Percentiles rank a stretch among this genome's conserved stretches.
phyloP scores from a whole-genome alignment of 805 yeast genomes.

The Saccharomycopsis amapae region DNA sequence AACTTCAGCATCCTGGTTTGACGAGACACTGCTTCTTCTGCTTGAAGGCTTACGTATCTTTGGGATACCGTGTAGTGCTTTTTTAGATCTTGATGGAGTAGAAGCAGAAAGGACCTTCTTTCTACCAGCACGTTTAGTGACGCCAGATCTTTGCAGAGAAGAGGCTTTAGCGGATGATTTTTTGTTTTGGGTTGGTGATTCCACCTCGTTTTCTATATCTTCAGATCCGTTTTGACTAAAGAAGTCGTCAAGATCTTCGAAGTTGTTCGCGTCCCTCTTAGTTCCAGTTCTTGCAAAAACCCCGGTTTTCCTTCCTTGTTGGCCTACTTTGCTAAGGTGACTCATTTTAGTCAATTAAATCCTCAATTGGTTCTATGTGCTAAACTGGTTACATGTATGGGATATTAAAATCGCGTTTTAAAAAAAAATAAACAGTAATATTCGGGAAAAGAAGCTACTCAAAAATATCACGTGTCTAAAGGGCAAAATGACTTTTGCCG shows the following conservation, averaged over 20 bases:
- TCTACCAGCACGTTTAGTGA: too few relatives aligned
- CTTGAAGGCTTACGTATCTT: too few relatives aligned
- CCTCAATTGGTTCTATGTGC: too few relatives aligned
- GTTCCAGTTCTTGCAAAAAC: slow-evolving; percentile 40
- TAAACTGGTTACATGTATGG: too few relatives aligned
- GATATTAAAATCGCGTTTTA: too few relatives aligned
- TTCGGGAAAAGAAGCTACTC: too few relatives aligned
- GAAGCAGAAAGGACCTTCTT: slow-evolving; percentile 1
- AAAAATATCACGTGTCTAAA: too few relatives aligned
- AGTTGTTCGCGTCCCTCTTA: slow-evolving; percentile 48
- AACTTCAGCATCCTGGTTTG: background rate
- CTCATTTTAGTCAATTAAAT: too few relatives aligned
- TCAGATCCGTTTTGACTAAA: slow-evolving; percentile 37
- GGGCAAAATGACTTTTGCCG: too few relatives aligned
- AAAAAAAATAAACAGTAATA: too few relatives aligned
- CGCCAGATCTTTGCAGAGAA: too few relatives aligned
- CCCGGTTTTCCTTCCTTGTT: slow-evolving; percentile 62
- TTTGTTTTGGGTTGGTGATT: background rate
- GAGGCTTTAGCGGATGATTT: background rate
- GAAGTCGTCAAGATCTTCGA: slow-evolving; percentile 67
- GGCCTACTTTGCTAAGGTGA: slow-evolving; percentile 45
- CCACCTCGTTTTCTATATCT: slow-evolving; percentile 7
- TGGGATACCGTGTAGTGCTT: too few relatives aligned
- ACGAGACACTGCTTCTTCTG: background rate
- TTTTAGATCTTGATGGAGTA: slow-evolving; percentile 8